Evolutionary conservation across 768 basidiomycete species (phyloP).

Genomic region (Boletus eberwhitei): DNA sequence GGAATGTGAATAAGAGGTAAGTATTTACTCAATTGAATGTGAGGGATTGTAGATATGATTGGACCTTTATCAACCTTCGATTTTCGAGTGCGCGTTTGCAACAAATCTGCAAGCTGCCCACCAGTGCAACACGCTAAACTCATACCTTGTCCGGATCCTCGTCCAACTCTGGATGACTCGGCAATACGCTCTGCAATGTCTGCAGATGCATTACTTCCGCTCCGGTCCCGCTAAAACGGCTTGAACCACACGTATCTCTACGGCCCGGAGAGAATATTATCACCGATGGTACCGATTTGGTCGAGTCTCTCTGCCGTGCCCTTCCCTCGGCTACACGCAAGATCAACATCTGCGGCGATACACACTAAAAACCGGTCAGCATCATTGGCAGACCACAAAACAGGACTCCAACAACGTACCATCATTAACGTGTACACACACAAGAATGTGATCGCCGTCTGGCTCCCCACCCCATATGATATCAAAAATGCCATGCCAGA

Average conservation of each 20-base stretch:
- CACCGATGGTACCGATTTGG: background rate
- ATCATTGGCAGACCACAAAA: background rate
- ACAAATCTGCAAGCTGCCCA: no score
- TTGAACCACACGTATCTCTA: background rate
- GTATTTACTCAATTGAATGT: no score
- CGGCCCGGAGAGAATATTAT: background rate
- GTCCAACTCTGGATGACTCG: no score
- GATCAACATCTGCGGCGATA: slow-evolving; percentile 17
- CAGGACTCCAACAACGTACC: background rate
- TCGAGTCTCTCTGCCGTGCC: slow-evolving; percentile 7
- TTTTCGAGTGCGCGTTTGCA: no score
- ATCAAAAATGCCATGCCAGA: slow-evolving; percentile 12
- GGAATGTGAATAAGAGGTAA: no score
- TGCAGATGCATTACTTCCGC: no score
- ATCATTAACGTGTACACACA: slow-evolving; percentile 7
- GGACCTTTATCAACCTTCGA: no score
- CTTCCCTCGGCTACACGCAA: slow-evolving; percentile 9
- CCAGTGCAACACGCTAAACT: no score
- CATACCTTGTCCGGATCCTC: no score
- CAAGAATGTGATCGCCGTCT: background rate
- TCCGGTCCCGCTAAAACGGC: no score
- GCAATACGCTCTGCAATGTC: no score
- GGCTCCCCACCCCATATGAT: background rate
- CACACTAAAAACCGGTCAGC: slow-evolving; percentile 1
- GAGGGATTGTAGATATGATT: no score